A percentile compares a stretch with the other conserved stretches of the same genome.
These are phyloP conservation scores for Moricandia arvensis DNA, from an alignment of 345 rosid genomes.

Conservation along the genomic window DNA sequence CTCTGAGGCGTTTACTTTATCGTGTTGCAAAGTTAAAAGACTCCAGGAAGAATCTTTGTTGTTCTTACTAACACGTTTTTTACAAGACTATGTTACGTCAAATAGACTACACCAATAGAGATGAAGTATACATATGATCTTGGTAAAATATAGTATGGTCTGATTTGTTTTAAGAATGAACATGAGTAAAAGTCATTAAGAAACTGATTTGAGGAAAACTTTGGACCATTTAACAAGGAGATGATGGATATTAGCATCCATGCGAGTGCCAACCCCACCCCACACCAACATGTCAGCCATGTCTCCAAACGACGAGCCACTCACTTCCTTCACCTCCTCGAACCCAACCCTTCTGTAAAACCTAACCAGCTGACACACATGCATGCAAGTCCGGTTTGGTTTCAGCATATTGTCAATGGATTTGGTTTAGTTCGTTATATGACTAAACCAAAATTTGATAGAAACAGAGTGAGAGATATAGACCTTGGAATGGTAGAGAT, in stretches of 20 bases:
- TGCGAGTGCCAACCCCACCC: slow-evolving; percentile 92
- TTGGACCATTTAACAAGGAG: slow-evolving; percentile 77
- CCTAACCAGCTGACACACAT: slow-evolving; percentile 62
- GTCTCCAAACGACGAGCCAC: slow-evolving; percentile 75
- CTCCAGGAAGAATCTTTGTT: neutral
- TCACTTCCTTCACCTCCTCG: slow-evolving; percentile 68
- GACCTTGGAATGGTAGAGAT: slow-evolving; percentile 87
- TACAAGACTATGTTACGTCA: neutral
- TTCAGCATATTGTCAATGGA: neutral
- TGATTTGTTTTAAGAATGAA: neutral
- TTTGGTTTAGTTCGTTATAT: slow-evolving; percentile 7
- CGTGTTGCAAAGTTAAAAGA: neutral
- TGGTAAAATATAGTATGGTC: neutral
- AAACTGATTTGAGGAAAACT: slow-evolving; percentile 30
- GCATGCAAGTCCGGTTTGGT: slow-evolving; percentile 1
- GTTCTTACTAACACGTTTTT: neutral
- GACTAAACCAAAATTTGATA: neutral
- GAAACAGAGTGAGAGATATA: slow-evolving; percentile 1
- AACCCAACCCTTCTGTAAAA: slow-evolving; percentile 83
- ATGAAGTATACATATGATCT: neutral
- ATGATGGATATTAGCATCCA: slow-evolving; percentile 75
- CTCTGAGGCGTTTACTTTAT: neutral
- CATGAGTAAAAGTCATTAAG: neutral
- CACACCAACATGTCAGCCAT: slow-evolving; percentile 78
- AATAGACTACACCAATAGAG: neutral